A percentile compares a stretch with the other conserved stretches of the same genome.
These are phyloP conservation scores for Coffea humblotiana DNA, from an alignment of 305 asterid species.

Conservation along the genomic window DNA sequence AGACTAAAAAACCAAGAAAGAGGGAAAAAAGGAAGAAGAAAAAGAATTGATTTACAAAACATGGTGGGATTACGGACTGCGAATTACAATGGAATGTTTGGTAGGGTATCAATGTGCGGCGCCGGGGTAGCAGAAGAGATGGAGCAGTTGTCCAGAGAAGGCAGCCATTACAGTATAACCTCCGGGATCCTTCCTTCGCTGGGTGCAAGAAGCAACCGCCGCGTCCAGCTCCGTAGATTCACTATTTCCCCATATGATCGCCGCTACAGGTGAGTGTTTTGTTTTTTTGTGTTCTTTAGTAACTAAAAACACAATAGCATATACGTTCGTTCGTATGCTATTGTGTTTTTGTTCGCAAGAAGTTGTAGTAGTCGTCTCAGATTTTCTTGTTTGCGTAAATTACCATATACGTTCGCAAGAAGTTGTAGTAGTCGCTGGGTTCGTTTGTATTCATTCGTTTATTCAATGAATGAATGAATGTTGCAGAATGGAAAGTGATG, in stretches of 20 bases:
- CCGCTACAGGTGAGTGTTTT: slow-evolving; percentile 54
- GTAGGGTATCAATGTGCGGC: slow-evolving; percentile 69
- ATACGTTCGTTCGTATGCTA: neutral
- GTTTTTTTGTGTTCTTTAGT: no score
- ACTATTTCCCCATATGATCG: slow-evolving; percentile 73
- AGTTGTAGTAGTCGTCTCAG: no score
- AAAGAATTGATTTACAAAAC: no score
- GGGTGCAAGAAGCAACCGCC: slow-evolving; percentile 71
- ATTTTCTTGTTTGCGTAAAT: neutral
- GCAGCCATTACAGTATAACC: slow-evolving; percentile 70
- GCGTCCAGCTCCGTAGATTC: slow-evolving; percentile 54
- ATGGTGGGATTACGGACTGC: slow-evolving; percentile 14
- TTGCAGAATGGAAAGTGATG: neutral
- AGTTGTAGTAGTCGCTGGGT: neutral
- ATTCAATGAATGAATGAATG: neutral
- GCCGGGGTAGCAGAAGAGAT: slow-evolving; percentile 47
- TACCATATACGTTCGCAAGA: neutral
- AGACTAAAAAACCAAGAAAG: neutral
- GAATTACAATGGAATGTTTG: slow-evolving; percentile 16
- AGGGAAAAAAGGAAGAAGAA: neutral
- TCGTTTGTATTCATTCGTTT: neutral
- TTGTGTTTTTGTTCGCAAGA: neutral
- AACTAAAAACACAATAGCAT: no score
- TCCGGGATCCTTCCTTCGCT: slow-evolving; percentile 82
- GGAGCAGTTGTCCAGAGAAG: slow-evolving; percentile 65